Base-by-base conservation (phyloP, 768 basidiomycete genomes). In the Hysterangium stoloniferum region DNA sequence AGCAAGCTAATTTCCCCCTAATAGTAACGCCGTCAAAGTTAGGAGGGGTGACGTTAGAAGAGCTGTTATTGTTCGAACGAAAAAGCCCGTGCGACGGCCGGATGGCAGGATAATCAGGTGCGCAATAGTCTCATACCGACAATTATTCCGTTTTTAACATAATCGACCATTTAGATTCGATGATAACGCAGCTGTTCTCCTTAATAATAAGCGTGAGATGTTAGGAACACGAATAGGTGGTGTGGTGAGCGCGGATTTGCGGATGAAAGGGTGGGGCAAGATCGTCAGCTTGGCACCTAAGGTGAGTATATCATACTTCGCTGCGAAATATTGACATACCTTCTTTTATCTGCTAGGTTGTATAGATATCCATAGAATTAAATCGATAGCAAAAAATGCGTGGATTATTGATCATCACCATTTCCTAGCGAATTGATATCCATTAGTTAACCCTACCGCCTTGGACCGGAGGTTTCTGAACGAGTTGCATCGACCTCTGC, bases 181-280 rank as follows among this genome's bases (percentile, higher is more conserved):
- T 68, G 95, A 97, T 75, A 97, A 97, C 61, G 95, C 95, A 1
- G 91, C 82, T 7, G 92, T 97, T 4, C 68, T 98, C 31, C 66
- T 98, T 52, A 97, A 98, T 67, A 90, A 90, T 72, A 98, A 98
- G 71, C 78, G 83, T 51, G 91, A 95, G 68, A 90, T 97, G 86
- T 63, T 98, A 52, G 94, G 93, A 17, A 96, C 93, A 44, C 81
- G 95, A 61, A 91, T 98, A 48, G 86, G 87, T 59, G 93, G 94
- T 0, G 83, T 94, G 37, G 94, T 98, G 38, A 92, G 87, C 54
- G 86, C 87, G 0, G 94, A 96, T 59, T 64, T 98, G 64, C 74
- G 91, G 55, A 76, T 87, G 76, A 85, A 89, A 63, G 91, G 92
- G 1, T 97, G 94, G 94, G 82, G 86, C 6, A 96, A 97, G 68